These are phyloP conservation scores for Alternaria triticimaculans DNA, from an alignment of 2,329 filamentous ascomycete genomes.

Conservation along the genomic window DNA sequence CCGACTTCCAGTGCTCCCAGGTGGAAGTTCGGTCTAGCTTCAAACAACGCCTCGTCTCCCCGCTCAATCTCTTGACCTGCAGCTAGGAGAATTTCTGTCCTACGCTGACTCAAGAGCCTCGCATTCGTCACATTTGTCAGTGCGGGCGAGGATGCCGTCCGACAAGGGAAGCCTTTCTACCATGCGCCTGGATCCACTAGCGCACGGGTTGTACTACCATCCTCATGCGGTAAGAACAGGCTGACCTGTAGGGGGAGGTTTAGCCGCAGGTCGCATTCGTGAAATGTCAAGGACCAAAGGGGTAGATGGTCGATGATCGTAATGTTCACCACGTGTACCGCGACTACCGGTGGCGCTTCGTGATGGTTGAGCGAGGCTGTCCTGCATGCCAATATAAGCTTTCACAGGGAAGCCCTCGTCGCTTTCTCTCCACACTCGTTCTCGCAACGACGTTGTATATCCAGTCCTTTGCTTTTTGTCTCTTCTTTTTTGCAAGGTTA, in stretches of 20 bases:
- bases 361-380: neutral
- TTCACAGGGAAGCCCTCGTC: neutral
- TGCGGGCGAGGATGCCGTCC: neutral
- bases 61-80: neutral
- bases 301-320: constrained; percentile 2
- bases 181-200: neutral
- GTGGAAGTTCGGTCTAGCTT: constrained; percentile 1
- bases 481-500: constrained; percentile 3
- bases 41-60: neutral
- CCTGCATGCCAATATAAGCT: constrained; percentile 8
- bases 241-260: neutral
- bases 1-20: neutral
- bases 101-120: neutral
- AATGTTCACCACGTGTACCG: constrained; percentile 6
- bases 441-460: neutral
- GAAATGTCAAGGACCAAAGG: neutral
- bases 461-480: constrained; percentile 7
- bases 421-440: neutral
- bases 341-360: neutral
- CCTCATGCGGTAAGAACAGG: neutral
- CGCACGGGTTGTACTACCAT: neutral
- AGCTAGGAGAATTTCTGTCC: constrained; percentile 1
- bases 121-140: neutral
- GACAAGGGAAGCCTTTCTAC: neutral
- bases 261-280: neutral